Evolutionary conservation across 1,284 basidiomycete species (phyloP), one percentile per base, ranked within the genome.

Genomic region (Cryptococcus sp.): DNA sequence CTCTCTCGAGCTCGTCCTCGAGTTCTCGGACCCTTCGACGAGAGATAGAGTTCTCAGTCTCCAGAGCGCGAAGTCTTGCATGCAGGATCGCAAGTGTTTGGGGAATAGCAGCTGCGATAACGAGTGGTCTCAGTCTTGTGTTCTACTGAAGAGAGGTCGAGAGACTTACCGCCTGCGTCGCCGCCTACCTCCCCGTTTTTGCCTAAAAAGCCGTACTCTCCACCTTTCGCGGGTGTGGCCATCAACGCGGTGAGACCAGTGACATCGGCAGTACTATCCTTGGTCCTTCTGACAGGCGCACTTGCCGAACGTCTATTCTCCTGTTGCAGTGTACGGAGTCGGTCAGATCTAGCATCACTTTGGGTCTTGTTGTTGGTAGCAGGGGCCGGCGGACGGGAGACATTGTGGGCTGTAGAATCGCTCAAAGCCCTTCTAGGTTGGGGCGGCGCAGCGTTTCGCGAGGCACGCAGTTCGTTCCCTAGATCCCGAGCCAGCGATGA

Each of bases 11-110:
- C 71, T 93, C 91, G 52, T 83, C 80, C 75, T 94, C 91, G 5
- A 94, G 82, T 69, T 93, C 91, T 42, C 85, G 80, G 20, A 93
- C 88, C 15, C 91, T 83, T 20, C 88, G 81, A 1, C 89, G 82
- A 1, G 90, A 90, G 5, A 89, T 84, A 5, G 86, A 82, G 66
- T 93, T 93, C 71, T 93, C 90, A 1, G 85, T 84, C 69, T 93
- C 89, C 1, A 93, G 82, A 1, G 75, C 73, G 15, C 75, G 59
- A 41, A 79, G 53, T 40, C 74, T 62, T 1, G 75, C 72, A 42
- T 76, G 70, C 11, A 78, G 64, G 2, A 69, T 71, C 1, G 74
- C 66, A 3, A 79, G 57, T 6, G 71, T 60, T 22, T 71, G 63
- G 13, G 73, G 68, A 8, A 76, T 67, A 19, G 53, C 51, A 1